Evolutionary conservation across 441 rosid species (phyloP), one percentile per base, ranked within the genome.

Genomic region (Hura crepitans): DNA sequence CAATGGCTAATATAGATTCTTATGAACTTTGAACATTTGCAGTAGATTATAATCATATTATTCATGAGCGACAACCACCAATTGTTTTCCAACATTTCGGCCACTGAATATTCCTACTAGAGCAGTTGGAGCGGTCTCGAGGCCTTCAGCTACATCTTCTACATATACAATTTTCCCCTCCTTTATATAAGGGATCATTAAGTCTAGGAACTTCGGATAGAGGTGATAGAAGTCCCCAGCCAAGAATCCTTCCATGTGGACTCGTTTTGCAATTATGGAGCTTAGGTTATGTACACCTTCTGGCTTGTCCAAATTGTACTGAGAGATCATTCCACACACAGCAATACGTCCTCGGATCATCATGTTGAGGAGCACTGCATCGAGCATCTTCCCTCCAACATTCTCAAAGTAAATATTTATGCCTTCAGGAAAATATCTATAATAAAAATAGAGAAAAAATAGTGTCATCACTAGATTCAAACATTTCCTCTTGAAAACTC

Each of bases 291-390:
- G 84, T 58, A 91, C 74, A 30, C 95, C 93, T 37, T 74, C 75
- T 6, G 86, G 75, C 62, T 76, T 70, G 22, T 77, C 72, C 25
- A 79, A 75, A 35, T 84, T 79, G 66, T 82, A 77, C 45, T 75
- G 79, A 28, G 96, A 87, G 33, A 91, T 85, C 97, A 91, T 91
- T 68, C 97, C 97, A 2, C 93, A 91, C 17, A 77, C 90, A 0
- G 97, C 91, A 55, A 89, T 83, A 35, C 89, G 75, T 14, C 96
- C 96, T 27, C 67, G 78, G 25, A 70, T 58, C 62, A 78, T 79
- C 93, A 91, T 91, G 81, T 87, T 91, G 4, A 82, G 80, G 15
- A 91, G 81, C 17, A 81, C 93, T 45, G 93, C 89, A 76, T 91
- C 97, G 35, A 91, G 88, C 87, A 84, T 85, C 62, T 77, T 64